Conservation (phyloP, 768 basidiomycete genomes). For the Lactarius deliciosus region DNA sequence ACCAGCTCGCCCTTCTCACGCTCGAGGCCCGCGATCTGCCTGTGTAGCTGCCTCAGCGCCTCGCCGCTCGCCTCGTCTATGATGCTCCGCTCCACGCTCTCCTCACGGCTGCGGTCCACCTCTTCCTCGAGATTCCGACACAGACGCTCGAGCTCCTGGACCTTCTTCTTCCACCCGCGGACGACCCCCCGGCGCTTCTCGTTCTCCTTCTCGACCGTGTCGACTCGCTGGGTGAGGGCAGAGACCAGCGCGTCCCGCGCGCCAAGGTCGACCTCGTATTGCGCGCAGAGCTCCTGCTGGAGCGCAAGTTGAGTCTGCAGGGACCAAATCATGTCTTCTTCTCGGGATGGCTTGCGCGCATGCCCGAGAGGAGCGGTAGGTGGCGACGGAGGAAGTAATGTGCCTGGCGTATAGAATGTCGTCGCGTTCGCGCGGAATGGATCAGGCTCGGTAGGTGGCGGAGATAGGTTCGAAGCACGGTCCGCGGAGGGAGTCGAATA, state of each 20-base stretch:
- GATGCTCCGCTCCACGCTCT: slow-evolving; percentile 75
- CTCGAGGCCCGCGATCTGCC: slow-evolving; percentile 75
- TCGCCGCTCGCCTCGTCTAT: slow-evolving; percentile 83
- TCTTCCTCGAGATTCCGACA: slow-evolving; percentile 77
- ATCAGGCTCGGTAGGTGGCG: slow-evolving; percentile 51
- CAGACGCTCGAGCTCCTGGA: slow-evolving; percentile 67
- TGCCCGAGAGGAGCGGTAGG: slow-evolving; percentile 39
- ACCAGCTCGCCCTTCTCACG: slow-evolving; percentile 55
- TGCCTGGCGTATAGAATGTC: slow-evolving; percentile 76
- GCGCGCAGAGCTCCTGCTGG: slow-evolving; percentile 71
- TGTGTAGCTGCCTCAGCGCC: slow-evolving; percentile 76
- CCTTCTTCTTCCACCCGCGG: slow-evolving; percentile 72
- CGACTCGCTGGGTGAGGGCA: slow-evolving; percentile 53
- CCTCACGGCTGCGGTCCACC: slow-evolving; percentile 79
- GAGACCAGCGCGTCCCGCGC: slow-evolving; percentile 74
- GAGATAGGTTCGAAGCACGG: slow-evolving; percentile 28
- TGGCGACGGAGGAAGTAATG: slow-evolving; percentile 68
- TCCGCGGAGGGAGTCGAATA: slow-evolving; percentile 35
- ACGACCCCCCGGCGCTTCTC: slow-evolving; percentile 54
- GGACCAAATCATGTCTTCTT: slow-evolving; percentile 68
- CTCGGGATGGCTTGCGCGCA: slow-evolving; percentile 61
- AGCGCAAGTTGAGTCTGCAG: slow-evolving; percentile 73
- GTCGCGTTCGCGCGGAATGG: slow-evolving; percentile 72
- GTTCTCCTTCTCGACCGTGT: slow-evolving; percentile 61
- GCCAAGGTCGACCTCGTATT: slow-evolving; percentile 72